phyloP scores from a whole-genome alignment of 257 asterid genomes.

The Solanum gandarillasii region DNA sequence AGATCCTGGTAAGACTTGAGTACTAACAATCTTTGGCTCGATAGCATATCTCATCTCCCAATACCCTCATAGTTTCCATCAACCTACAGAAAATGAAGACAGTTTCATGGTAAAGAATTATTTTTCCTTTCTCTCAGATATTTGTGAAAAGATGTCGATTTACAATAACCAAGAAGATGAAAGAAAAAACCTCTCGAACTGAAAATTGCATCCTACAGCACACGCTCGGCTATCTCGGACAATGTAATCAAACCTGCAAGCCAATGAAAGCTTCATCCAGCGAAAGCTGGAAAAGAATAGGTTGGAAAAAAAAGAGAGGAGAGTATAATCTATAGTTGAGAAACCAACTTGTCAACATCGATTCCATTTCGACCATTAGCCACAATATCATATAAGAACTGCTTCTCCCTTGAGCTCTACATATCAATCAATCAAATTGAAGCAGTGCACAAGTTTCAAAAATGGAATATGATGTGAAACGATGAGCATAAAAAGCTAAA shows the following conservation, averaged over 20 bases:
- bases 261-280: neutral
- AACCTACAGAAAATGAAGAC: conserved; percentile 34
- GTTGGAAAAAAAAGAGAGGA: neutral
- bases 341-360: conserved; percentile 95
- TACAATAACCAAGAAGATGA: neutral
- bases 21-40: conserved; percentile 77
- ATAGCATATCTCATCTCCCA: conserved; percentile 91
- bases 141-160: neutral
- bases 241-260: conserved; percentile 83
- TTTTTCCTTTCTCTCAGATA: neutral
- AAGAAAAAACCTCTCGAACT: conserved; percentile 56
- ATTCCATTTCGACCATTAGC: conserved; percentile 96
- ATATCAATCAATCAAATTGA: conserved; percentile 4
- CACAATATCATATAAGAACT: conserved; percentile 80
- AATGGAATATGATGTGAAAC: neutral
- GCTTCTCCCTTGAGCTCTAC: conserved; percentile 71
- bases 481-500: conserved; percentile 12
- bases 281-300: neutral
- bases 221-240: conserved; percentile 87
- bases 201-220: conserved; percentile 87
- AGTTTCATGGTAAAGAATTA: neutral
- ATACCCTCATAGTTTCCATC: conserved; percentile 86
- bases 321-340: conserved; percentile 2
- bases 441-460: neutral
- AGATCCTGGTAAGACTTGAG: neutral